phyloP scores from a whole-genome alignment of 2,329 filamentous ascomycete species.

The Monosporascus ibericus region DNA sequence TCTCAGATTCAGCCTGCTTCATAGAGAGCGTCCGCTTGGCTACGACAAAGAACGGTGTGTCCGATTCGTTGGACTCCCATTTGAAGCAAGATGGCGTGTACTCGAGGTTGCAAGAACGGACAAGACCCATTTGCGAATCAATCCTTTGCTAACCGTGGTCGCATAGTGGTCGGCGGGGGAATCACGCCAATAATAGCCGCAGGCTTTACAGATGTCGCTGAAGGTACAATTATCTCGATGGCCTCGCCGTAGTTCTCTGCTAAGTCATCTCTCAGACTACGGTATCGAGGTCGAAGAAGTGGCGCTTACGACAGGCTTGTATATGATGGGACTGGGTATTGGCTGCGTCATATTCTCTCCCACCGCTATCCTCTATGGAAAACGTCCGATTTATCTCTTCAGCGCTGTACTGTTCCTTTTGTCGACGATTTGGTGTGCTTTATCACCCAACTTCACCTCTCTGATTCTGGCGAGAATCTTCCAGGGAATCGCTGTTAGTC shows the following conservation, averaged over 20 bases:
- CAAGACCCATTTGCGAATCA: not conserved
- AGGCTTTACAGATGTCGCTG: conserved; percentile 76
- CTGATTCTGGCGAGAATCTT: conserved; percentile 78
- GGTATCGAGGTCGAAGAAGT: conserved; percentile 64
- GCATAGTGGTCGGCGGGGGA: conserved; percentile 70
- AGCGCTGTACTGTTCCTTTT: conserved; percentile 71
- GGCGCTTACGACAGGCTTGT: conserved; percentile 82
- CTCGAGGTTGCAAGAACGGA: not conserved
- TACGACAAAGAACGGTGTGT: too few species aligned
- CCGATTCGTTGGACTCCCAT: not conserved
- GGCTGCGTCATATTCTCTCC: conserved; percentile 81
- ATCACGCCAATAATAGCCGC: conserved; percentile 88
- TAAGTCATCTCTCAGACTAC: conserved; percentile 35
- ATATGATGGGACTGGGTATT: conserved; percentile 87
- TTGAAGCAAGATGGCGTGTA: not conserved
- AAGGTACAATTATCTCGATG: conserved; percentile 34
- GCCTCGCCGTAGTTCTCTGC: not conserved
- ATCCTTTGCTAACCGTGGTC: not conserved
- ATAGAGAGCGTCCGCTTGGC: too few species aligned
- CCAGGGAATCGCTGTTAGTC: conserved; percentile 81
- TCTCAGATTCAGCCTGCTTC: too few species aligned
- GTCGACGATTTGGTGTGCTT: conserved; percentile 76
- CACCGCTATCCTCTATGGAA: conserved; percentile 85
- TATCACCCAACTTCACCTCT: conserved; percentile 75
- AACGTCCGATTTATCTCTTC: conserved; percentile 80